phyloP scores from a whole-genome alignment of 1,284 basidiomycete species.

The Pterulicium gracile region DNA sequence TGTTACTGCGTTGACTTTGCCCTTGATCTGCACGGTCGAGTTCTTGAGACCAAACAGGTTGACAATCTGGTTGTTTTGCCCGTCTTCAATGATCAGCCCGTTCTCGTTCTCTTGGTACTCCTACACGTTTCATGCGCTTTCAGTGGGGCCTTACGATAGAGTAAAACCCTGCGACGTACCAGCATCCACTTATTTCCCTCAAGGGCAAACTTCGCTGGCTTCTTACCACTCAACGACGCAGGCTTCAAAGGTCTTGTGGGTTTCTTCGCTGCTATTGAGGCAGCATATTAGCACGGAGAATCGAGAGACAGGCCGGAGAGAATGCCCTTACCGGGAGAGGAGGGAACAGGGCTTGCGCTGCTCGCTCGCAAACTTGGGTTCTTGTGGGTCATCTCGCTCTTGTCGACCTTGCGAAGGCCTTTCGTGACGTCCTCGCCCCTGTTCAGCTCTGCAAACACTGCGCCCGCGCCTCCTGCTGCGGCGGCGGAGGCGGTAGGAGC shows the following conservation, averaged over 20 bases:
- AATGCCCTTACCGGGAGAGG: not conserved
- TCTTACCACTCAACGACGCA: conserved; percentile 71
- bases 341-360: conserved; percentile 10
- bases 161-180: conserved; percentile 37
- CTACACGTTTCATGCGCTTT: too few relatives aligned
- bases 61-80: conserved; percentile 76
- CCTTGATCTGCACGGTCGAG: conserved; percentile 78
- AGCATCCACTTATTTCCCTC: conserved; percentile 95
- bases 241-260: conserved; percentile 79
- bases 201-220: conserved; percentile 83
- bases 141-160: too few relatives aligned
- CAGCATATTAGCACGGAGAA: conserved; percentile 7
- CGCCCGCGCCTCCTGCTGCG: conserved; percentile 54
- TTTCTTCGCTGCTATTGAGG: conserved; percentile 42
- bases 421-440: conserved; percentile 86
- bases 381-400: conserved; percentile 98
- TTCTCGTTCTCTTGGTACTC: conserved; percentile 90
- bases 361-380: conserved; percentile 78
- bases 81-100: conserved; percentile 66
- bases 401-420: conserved; percentile 87
- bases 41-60: conserved; percentile 92
- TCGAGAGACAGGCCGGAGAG: not conserved
- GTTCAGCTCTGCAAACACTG: conserved; percentile 92
- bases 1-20: conserved; percentile 93
- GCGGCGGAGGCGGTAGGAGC: conserved; percentile 28